Evolutionary conservation across 495 filamentous ascomycete species (phyloP).

Genomic region (Halenospora varia): DNA sequence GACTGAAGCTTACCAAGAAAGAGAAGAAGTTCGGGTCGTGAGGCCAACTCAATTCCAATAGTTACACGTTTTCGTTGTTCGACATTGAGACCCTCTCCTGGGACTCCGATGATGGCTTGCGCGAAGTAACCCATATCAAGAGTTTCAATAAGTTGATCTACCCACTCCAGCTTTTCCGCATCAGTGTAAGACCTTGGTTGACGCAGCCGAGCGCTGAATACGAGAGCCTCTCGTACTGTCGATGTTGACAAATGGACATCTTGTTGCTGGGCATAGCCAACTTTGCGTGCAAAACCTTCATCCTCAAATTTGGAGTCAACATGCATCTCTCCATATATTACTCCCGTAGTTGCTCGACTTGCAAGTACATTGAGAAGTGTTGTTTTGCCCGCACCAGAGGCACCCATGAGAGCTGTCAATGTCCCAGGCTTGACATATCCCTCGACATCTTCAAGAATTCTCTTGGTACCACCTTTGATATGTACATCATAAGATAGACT

Average conservation of each 20-base stretch:
- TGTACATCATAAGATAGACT: constrained; percentile 84
- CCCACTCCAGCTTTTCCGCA: constrained; percentile 52
- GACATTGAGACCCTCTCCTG: constrained; percentile 69
- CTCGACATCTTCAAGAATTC: constrained; percentile 76
- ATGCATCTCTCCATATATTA: constrained; percentile 77
- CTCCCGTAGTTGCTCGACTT: constrained; percentile 45
- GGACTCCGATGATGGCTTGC: constrained; percentile 75
- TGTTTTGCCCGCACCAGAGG: constrained; percentile 63
- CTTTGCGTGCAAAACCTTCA: constrained; percentile 82
- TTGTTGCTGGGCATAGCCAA: constrained; percentile 82
- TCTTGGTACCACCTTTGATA: constrained; percentile 66
- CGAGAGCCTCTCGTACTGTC: constrained; percentile 54
- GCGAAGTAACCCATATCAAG: constrained; percentile 76
- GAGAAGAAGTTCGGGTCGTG: constrained; percentile 73
- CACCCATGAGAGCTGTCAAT: constrained; percentile 64
- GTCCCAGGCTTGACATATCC: constrained; percentile 93
- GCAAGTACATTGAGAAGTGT: constrained; percentile 58
- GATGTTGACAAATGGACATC: constrained; percentile 86
- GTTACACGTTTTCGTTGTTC: constrained; percentile 85
- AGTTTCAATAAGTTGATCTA: constrained; percentile 54
- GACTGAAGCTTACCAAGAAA: constrained; percentile 70
- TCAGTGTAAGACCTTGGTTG: constrained; percentile 32
- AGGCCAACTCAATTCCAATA: constrained; percentile 83
- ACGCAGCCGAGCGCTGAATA: constrained; percentile 44
- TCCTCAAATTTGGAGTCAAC: constrained; percentile 48